Percentiles rank a stretch among this genome's conserved stretches.
Evolutionary conservation across 2,329 filamentous ascomycete species (phyloP).

Genomic region (Dothideomycetes sp.): DNA sequence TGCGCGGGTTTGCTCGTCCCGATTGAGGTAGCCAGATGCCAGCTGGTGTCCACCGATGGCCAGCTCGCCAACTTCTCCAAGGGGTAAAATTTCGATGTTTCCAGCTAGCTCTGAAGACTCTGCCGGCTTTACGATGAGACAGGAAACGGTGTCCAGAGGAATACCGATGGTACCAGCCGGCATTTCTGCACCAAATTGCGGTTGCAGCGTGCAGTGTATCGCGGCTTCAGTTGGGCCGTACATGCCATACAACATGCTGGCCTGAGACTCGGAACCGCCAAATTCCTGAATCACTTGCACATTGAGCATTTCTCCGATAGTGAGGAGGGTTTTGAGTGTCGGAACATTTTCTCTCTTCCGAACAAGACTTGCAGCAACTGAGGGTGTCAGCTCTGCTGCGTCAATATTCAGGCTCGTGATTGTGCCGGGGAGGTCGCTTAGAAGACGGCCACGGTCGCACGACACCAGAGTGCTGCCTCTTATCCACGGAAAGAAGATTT

Average conservation of each 20-base stretch:
- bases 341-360: slow-evolving; percentile 58
- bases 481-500: slow-evolving; percentile 81
- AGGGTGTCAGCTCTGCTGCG: slow-evolving; percentile 81
- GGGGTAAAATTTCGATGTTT: slow-evolving; percentile 44
- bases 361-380: slow-evolving; percentile 69
- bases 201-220: slow-evolving; percentile 76
- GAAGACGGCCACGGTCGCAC: slow-evolving; percentile 56
- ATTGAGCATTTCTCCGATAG: slow-evolving; percentile 90
- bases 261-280: slow-evolving; percentile 42
- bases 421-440: slow-evolving; percentile 61
- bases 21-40: slow-evolving; percentile 71
- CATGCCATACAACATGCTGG: slow-evolving; percentile 77
- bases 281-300: slow-evolving; percentile 67
- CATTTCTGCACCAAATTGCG: slow-evolving; percentile 45
- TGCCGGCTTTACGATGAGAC: slow-evolving; percentile 52
- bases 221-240: slow-evolving; percentile 89
- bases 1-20: slow-evolving; percentile 59
- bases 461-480: slow-evolving; percentile 63
- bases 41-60: slow-evolving; percentile 72
- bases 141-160: slow-evolving; percentile 71
- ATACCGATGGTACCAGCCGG: slow-evolving; percentile 61
- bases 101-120: slow-evolving; percentile 11
- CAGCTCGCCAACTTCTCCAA: slow-evolving; percentile 65
- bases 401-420: slow-evolving; percentile 60
- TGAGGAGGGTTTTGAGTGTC: slow-evolving; percentile 58